Evolutionary conservation across 2,329 filamentous ascomycete species (phyloP).

Genomic region (Microsporum ferrugineum): DNA sequence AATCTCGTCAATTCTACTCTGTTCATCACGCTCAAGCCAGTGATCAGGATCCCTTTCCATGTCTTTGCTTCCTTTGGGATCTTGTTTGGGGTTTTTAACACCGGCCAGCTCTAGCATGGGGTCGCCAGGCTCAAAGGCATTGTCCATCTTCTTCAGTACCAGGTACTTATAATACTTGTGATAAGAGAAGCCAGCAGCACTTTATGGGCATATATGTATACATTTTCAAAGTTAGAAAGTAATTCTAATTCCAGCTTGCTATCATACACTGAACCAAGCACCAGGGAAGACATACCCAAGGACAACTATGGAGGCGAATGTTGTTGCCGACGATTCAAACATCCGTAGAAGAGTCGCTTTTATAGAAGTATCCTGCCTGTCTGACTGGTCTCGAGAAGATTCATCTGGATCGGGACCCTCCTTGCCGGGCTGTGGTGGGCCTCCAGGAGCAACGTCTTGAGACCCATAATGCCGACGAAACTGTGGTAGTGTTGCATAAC

Average conservation of each 20-base stretch:
- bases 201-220: constrained; percentile 12
- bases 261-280: constrained; percentile 28
- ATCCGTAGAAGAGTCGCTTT: constrained; percentile 47
- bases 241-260: background rate
- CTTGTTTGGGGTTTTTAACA: constrained; percentile 25
- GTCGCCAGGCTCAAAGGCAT: constrained; percentile 84
- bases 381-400: constrained; percentile 17
- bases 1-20: constrained; percentile 69
- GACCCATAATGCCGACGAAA: constrained; percentile 11
- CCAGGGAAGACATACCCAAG: constrained; percentile 45
- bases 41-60: constrained; percentile 41
- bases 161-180: constrained; percentile 79
- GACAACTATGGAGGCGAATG: constrained; percentile 61
- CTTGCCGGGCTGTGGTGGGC: constrained; percentile 11
- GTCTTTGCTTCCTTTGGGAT: constrained; percentile 22
- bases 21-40: constrained; percentile 79
- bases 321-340: constrained; percentile 63
- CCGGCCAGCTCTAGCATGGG: constrained; percentile 74
- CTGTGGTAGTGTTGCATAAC: constrained; percentile 5
- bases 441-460: constrained; percentile 11
- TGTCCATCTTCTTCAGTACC: constrained; percentile 83
- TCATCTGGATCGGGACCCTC: constrained; percentile 21
- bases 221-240: constrained; percentile 9
- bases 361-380: constrained; percentile 21
- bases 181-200: constrained; percentile 60